A percentile compares a stretch with the other conserved stretches of the same genome.
Conservation (phyloP, 2,329 filamentous ascomycete genomes). For the Pestalotiopsis fici region DNA sequence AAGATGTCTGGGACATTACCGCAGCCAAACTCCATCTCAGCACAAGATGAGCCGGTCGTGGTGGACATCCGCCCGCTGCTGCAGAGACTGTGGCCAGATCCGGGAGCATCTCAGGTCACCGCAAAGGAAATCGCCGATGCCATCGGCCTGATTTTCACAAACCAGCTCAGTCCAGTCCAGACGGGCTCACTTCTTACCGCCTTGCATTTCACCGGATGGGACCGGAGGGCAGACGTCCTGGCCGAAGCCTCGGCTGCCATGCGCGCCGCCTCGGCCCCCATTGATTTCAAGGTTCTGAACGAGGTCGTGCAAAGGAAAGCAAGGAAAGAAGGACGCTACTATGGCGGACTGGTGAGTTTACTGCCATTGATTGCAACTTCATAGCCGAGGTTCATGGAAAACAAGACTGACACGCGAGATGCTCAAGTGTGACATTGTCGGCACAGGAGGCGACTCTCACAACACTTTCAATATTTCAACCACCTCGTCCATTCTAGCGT, state of each 20-base stretch:
- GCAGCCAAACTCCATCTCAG: slow-evolving; percentile 16
- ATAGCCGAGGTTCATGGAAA: neutral
- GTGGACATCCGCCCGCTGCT: slow-evolving; percentile 72
- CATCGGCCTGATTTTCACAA: slow-evolving; percentile 87
- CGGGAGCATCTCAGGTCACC: slow-evolving; percentile 52
- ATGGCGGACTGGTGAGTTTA: slow-evolving; percentile 75
- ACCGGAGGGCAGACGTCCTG: slow-evolving; percentile 82
- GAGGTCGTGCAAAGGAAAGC: slow-evolving; percentile 61
- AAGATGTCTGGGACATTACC: slow-evolving; percentile 7
- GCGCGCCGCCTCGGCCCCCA: slow-evolving; percentile 73
- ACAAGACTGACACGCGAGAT: neutral
- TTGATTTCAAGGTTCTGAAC: slow-evolving; percentile 66
- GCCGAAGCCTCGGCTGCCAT: slow-evolving; percentile 83
- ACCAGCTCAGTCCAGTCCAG: slow-evolving; percentile 85
- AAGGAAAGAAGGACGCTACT: slow-evolving; percentile 71
- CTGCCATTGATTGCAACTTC: neutral
- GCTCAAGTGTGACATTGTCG: slow-evolving; percentile 82
- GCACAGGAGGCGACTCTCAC: slow-evolving; percentile 93
- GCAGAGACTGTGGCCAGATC: slow-evolving; percentile 69
- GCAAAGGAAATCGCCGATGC: slow-evolving; percentile 87
- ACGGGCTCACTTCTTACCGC: slow-evolving; percentile 85
- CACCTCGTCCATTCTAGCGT: slow-evolving; percentile 89
- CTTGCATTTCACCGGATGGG: slow-evolving; percentile 86
- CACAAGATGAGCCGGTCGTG: slow-evolving; percentile 23
- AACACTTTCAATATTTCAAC: slow-evolving; percentile 99